Base-by-base conservation (phyloP, 1,139 yeast species). In the Taiozyma sp. region DNA sequence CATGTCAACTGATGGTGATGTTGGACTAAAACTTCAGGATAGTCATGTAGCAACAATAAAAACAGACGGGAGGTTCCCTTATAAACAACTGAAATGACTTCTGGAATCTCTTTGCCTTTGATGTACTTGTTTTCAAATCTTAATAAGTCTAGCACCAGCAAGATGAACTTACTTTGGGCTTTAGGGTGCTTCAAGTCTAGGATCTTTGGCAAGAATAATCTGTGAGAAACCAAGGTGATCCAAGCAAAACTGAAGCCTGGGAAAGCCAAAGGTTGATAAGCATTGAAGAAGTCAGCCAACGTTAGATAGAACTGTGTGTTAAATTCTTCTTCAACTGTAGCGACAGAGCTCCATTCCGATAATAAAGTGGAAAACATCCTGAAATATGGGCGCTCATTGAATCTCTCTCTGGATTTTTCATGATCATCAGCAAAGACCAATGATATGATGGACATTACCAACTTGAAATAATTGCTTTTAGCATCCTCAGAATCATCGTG, bases 231-330 rank as follows among this genome's bases (percentile, higher is more conserved):
- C 62, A 93, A 75, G 4, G 97, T 84, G 58, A 91, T 82, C 99
- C 99, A 93, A 1, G 97, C 95, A 75, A 93, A 91, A 0, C 96
- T 83, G 65, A 93, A 93, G 0, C 96, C 97, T 1, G 98, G 97
- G 74, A 87, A 87, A 3, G 93, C 86, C 44, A 87, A 72, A 9
- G 99, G 99, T 69, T 95, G 98, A 51, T 89, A 71, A 9, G 86
- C 75, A 54, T 83, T 81, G 63, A 92, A 76, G 43, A 81, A 76
- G 40, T 88, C 90, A 1, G 92, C 90, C 54, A 92, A 66, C 22
- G 76, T 71, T 44, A 78, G 69, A 68, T 80, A 89, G 58, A 87
- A 80, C 47, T 76, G 76, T 22, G 61, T 59, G 56, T 24, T 24
- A 6, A 24, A 24, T 8, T 6, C 27, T 24, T 24, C 8, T 24